Percentiles rank a stretch among this genome's conserved stretches.
Evolutionary conservation across 2,329 filamentous ascomycete genomes (phyloP).

Genomic region (Monilinia aucupariae): DNA sequence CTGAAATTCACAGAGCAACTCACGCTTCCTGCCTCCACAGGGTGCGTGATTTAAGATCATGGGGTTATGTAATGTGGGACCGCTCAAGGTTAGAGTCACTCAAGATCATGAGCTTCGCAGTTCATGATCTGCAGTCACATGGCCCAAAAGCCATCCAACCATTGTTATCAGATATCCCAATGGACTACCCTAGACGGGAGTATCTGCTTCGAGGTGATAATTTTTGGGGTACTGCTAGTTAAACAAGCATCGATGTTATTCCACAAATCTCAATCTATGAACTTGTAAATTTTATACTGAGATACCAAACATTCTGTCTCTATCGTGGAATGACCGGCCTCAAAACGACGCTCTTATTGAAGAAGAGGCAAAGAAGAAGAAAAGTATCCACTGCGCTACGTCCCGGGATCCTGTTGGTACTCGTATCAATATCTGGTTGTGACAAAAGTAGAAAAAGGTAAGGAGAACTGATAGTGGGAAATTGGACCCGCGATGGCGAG

Average conservation of each 20-base stretch:
- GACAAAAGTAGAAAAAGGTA: too few relatives aligned
- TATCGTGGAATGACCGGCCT: too few relatives aligned
- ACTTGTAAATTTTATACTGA: too few relatives aligned
- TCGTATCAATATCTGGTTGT: not conserved
- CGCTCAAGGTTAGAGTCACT: not conserved
- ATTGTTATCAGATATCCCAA: not conserved
- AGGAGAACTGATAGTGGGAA: not conserved
- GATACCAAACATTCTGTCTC: too few relatives aligned
- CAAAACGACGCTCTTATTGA: too few relatives aligned
- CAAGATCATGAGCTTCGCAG: not conserved
- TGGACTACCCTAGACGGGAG: too few relatives aligned
- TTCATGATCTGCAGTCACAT: not conserved
- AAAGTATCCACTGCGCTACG: not conserved
- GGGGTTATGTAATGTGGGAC: not conserved
- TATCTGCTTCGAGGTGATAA: not conserved
- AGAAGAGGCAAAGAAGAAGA: too few relatives aligned
- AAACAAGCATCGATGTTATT: too few relatives aligned
- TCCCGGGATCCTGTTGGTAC: not conserved
- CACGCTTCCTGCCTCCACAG: not conserved
- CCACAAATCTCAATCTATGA: too few relatives aligned
- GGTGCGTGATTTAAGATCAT: not conserved
- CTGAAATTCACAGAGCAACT: not conserved
- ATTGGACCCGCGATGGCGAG: not conserved
- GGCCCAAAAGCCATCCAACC: not conserved
- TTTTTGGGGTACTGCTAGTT: not conserved